phyloP scores from a whole-genome alignment of 2,329 filamentous ascomycete species.

The Phialophora verrucosa region DNA sequence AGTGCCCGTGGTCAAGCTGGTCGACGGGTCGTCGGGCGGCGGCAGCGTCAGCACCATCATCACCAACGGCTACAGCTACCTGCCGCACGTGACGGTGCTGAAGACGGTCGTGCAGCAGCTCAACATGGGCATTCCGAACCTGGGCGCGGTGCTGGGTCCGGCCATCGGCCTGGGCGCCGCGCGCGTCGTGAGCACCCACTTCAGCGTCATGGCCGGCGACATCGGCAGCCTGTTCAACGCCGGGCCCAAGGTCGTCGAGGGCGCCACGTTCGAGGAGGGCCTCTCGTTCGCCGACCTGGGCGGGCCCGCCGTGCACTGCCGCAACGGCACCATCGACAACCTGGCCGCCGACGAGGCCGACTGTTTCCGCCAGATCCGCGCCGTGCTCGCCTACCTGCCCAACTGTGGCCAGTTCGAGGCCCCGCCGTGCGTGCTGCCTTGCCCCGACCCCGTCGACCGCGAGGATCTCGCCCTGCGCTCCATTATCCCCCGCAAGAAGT shows the following conservation, averaged over 20 bases:
- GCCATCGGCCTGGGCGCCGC: constrained; percentile 67
- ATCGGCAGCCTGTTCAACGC: constrained; percentile 68
- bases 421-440: constrained; percentile 55
- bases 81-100: constrained; percentile 64
- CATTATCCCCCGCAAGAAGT: constrained; percentile 63
- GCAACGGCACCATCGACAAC: constrained; percentile 71
- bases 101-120: constrained; percentile 45
- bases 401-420: constrained; percentile 59
- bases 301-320: constrained; percentile 66
- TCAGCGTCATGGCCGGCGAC: constrained; percentile 69
- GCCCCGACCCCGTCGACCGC: constrained; percentile 58
- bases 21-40: constrained; percentile 68
- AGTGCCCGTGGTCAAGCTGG: constrained; percentile 68
- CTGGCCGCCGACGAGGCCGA: constrained; percentile 65
- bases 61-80: constrained; percentile 61
- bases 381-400: constrained; percentile 63
- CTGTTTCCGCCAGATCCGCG: constrained; percentile 66
- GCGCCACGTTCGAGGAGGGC: constrained; percentile 69
- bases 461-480: constrained; percentile 57
- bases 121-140: constrained; percentile 68
- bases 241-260: constrained; percentile 66
- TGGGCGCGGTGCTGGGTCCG: constrained; percentile 67
- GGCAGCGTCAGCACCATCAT: constrained; percentile 47
- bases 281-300: constrained; percentile 65
- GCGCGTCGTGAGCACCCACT: constrained; percentile 66